Percentiles rank a stretch among this genome's conserved stretches.
phyloP scores from a whole-genome alignment of 345 rosid species.

The Litchi chinensis region DNA sequence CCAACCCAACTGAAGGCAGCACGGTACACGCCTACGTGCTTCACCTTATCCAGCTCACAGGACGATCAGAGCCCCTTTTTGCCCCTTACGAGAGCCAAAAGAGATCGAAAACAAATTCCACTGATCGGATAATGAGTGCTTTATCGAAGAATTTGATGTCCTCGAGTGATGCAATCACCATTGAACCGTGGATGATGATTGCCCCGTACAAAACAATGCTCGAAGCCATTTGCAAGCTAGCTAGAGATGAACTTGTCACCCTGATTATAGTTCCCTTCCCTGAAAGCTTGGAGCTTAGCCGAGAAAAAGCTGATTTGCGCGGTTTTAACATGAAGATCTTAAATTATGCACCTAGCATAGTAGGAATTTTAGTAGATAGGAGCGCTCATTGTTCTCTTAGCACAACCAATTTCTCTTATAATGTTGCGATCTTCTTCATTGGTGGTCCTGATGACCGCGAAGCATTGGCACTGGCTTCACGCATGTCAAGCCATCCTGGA shows the following conservation, averaged over 20 bases:
- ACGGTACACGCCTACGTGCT: conserved; percentile 21
- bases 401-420: not conserved
- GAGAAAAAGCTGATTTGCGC: not conserved
- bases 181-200: conserved; percentile 21
- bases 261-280: conserved; percentile 32
- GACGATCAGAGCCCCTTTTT: conserved; percentile 28
- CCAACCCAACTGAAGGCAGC: conserved; percentile 9
- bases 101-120: not conserved
- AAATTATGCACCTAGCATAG: conserved; percentile 29
- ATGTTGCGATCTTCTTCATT: conserved; percentile 27
- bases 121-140: conserved; percentile 32
- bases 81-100: conserved; percentile 21
- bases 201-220: conserved; percentile 36
- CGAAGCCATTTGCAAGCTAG: conserved; percentile 34
- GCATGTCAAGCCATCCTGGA: conserved; percentile 27
- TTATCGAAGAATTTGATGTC: conserved; percentile 19
- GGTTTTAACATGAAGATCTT: conserved; percentile 17
- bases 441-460: conserved; percentile 42
- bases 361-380: conserved; percentile 34
- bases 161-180: not conserved
- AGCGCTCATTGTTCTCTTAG: not conserved
- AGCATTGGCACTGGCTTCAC: conserved; percentile 29
- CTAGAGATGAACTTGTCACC: conserved; percentile 22
- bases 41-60: conserved; percentile 29
- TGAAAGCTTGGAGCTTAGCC: not conserved